A percentile compares a stretch with the other conserved stretches of the same genome.
phyloP scores from a whole-genome alignment of 306 rosid species.

The Quercus cerris region DNA sequence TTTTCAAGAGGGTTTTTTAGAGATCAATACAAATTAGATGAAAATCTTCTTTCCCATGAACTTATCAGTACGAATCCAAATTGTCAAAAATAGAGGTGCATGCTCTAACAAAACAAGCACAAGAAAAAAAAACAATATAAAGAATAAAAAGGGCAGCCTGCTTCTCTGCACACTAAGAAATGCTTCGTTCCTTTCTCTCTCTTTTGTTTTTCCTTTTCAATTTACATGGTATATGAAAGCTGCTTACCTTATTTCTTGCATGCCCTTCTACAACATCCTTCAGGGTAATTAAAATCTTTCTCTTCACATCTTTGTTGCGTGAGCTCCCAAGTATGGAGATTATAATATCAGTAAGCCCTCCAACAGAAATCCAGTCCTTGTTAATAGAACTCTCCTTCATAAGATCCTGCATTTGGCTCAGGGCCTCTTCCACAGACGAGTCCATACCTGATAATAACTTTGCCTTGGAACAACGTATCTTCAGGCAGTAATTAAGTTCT shows the following conservation, averaged over 20 bases:
- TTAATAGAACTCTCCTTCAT: conserved; percentile 61
- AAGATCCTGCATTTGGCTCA: conserved; percentile 57
- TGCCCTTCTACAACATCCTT: conserved; percentile 66
- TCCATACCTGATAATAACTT: conserved; percentile 35
- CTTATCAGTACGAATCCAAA: neutral
- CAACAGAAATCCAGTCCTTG: conserved; percentile 82
- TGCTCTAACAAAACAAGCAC: conserved; percentile 4
- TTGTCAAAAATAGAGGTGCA: neutral
- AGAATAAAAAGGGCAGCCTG: neutral
- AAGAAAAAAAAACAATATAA: neutral
- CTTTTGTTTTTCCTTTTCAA: neutral
- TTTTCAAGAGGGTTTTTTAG: neutral
- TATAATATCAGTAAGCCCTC: conserved; percentile 46
- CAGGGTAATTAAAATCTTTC: conserved; percentile 56
- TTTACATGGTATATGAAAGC: neutral
- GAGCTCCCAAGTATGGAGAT: conserved; percentile 50
- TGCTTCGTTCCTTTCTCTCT: neutral
- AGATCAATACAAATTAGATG: neutral
- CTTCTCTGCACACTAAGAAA: neutral
- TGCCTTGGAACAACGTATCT: conserved; percentile 50
- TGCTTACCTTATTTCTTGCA: conserved; percentile 66
- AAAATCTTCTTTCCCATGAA: too few species aligned
- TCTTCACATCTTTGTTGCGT: conserved; percentile 49
- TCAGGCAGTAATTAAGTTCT: conserved; percentile 69
- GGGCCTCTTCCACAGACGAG: conserved; percentile 37